phyloP scores from a whole-genome alignment of 768 basidiomycete genomes.

The Lactarius pseudohatsudake region DNA sequence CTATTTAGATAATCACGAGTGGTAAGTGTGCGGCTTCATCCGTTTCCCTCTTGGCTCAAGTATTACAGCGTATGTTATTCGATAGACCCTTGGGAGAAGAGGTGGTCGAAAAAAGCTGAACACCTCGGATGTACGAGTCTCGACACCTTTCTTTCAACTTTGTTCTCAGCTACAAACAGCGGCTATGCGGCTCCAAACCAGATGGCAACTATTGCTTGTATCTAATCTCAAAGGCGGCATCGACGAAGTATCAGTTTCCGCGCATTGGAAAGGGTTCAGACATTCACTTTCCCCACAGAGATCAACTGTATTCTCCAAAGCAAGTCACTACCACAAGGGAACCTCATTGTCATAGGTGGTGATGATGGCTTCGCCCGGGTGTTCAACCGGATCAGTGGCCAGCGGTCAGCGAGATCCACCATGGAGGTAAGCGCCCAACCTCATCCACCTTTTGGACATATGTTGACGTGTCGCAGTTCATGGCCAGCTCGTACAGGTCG shows the following conservation, averaged over 20 bases:
- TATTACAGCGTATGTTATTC: too few species aligned
- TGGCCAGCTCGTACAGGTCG: too few species aligned
- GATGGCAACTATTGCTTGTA: conserved; percentile 7
- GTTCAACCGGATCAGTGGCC: conserved; percentile 13
- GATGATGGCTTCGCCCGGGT: neutral
- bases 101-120: too few species aligned
- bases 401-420: conserved; percentile 6
- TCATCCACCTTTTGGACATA: neutral
- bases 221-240: conserved; percentile 5
- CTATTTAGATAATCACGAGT: too few species aligned
- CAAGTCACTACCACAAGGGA: neutral
- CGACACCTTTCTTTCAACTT: neutral
- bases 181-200: neutral
- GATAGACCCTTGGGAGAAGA: too few species aligned
- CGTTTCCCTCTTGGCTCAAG: too few species aligned
- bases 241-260: neutral
- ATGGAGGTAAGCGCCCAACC: neutral
- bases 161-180: neutral
- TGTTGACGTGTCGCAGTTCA: neutral
- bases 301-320: conserved; percentile 1
- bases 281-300: neutral
- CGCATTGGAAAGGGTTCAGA: conserved; percentile 8
- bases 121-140: too few species aligned
- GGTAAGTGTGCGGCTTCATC: too few species aligned
- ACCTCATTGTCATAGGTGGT: conserved; percentile 6